Conservation (phyloP, 148 eudicot species). For the Cornus kousa region DNA sequence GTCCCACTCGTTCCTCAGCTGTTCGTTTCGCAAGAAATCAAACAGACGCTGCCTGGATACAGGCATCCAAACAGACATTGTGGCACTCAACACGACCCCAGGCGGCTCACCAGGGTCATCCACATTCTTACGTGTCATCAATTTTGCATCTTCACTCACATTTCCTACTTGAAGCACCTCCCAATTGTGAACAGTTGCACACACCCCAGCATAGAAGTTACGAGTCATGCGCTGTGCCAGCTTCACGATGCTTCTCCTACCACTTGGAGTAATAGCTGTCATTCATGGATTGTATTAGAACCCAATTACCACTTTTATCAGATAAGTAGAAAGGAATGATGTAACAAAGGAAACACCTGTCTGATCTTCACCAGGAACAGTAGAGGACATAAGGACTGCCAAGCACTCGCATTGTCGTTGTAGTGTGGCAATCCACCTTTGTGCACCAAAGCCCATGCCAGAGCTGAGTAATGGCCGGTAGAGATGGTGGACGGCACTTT, state of each 20-base stretch:
- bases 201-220: conserved; percentile 41
- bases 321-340: background rate
- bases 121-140: conserved; percentile 36
- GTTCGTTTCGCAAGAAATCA: conserved; percentile 37
- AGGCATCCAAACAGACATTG: conserved; percentile 40
- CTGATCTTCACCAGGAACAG: conserved; percentile 23
- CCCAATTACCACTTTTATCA: background rate
- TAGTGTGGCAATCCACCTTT: conserved; percentile 62
- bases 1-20: conserved; percentile 47
- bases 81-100: conserved; percentile 45
- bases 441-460: conserved; percentile 76
- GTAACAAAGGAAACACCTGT: conserved; percentile 33
- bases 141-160: conserved; percentile 17
- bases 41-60: conserved; percentile 28
- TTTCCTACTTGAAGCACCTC: conserved; percentile 28
- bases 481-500: conserved; percentile 39
- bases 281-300: background rate
- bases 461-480: conserved; percentile 59
- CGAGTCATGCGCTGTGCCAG: conserved; percentile 47
- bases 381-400: conserved; percentile 33
- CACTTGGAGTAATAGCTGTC: conserved; percentile 27
- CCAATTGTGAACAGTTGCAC: conserved; percentile 39
- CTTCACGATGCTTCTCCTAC: conserved; percentile 30
- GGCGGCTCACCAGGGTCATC: conserved; percentile 36
- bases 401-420: conserved; percentile 59